Conservation (phyloP, 2,329 filamentous ascomycete species). For the Calonectria crousiana region DNA sequence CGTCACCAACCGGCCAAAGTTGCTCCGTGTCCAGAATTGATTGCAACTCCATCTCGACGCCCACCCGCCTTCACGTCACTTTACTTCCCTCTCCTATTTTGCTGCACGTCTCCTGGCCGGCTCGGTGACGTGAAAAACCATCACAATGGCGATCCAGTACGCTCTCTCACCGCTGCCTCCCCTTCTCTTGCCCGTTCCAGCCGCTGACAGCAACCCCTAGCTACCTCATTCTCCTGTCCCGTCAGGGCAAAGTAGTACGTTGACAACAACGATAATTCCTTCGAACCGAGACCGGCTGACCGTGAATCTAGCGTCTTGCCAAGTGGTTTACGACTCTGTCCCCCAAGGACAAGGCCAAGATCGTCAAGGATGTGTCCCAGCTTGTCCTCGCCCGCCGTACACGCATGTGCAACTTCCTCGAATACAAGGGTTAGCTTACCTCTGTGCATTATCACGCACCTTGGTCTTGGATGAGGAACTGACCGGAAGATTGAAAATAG, state of each 20-base stretch:
- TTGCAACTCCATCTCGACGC: slow-evolving; percentile 34
- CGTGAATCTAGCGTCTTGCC: slow-evolving; percentile 81
- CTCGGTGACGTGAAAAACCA: slow-evolving; percentile 36
- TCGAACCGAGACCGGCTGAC: slow-evolving; percentile 33
- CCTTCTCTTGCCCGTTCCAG: slow-evolving; percentile 1
- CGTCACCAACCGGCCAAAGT: slow-evolving; percentile 47
- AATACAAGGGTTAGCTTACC: slow-evolving; percentile 86
- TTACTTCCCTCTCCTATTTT: slow-evolving; percentile 22
- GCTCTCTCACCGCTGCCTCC: slow-evolving; percentile 35
- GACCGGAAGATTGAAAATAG: slow-evolving; percentile 59
- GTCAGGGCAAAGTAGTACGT: slow-evolving; percentile 99
- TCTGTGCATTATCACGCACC: background rate
- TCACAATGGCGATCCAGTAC: slow-evolving; percentile 61
- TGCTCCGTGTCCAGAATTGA: slow-evolving; percentile 44
- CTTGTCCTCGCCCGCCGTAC: slow-evolving; percentile 95
- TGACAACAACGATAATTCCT: slow-evolving; percentile 19
- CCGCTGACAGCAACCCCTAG: slow-evolving; percentile 61
- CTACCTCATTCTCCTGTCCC: slow-evolving; percentile 96
- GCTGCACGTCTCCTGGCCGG: slow-evolving; percentile 39
- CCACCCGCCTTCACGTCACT: slow-evolving; percentile 31
- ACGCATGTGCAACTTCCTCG: slow-evolving; percentile 99
- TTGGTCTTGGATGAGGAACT: slow-evolving; percentile 8
- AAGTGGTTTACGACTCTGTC: slow-evolving; percentile 99
- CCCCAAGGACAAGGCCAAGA: slow-evolving; percentile 99
- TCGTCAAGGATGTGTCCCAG: slow-evolving; percentile 99